Conservation (phyloP, 805 yeast genomes). For the Metahyphopichia silvanorum region DNA sequence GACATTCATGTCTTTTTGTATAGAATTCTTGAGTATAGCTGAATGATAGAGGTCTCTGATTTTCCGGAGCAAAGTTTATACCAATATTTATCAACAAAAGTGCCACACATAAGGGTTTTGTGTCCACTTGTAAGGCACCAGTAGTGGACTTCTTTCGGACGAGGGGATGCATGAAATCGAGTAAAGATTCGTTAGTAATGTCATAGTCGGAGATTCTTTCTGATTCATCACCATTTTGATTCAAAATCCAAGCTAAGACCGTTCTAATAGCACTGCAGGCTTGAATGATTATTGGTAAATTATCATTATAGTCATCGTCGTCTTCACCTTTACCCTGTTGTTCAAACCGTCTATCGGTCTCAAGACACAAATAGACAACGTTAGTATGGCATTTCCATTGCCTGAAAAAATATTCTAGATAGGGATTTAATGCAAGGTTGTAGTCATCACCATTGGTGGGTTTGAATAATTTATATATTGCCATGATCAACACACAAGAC, state of each 20-base stretch:
- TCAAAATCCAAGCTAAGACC: constrained; percentile 58
- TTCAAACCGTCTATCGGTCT: constrained; percentile 40
- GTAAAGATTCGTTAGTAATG: constrained; percentile 53
- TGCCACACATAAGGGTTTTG: constrained; percentile 56
- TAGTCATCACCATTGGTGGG: constrained; percentile 19
- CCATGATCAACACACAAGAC: constrained; percentile 28
- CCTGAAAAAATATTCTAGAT: constrained; percentile 51
- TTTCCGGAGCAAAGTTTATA: constrained; percentile 10
- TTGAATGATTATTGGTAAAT: constrained; percentile 35
- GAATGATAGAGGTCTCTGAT: neutral
- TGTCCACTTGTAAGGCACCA: constrained; percentile 59
- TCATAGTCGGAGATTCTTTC: constrained; percentile 45
- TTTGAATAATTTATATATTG: constrained; percentile 29
- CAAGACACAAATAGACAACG: constrained; percentile 56
- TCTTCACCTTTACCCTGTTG: constrained; percentile 17
- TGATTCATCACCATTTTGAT: constrained; percentile 30
- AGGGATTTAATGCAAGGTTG: constrained; percentile 57
- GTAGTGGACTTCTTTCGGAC: constrained; percentile 54
- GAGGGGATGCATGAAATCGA: constrained; percentile 63
- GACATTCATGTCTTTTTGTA: constrained; percentile 15
- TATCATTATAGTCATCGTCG: constrained; percentile 29
- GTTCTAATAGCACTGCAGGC: constrained; percentile 65
- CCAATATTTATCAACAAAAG: constrained; percentile 33
- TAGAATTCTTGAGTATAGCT: constrained; percentile 7
- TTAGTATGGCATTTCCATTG: constrained; percentile 68